Percentiles rank a stretch among this genome's conserved stretches.
phyloP scores from a whole-genome alignment of 1,139 yeast genomes.

The Suhomyces maxii region DNA sequence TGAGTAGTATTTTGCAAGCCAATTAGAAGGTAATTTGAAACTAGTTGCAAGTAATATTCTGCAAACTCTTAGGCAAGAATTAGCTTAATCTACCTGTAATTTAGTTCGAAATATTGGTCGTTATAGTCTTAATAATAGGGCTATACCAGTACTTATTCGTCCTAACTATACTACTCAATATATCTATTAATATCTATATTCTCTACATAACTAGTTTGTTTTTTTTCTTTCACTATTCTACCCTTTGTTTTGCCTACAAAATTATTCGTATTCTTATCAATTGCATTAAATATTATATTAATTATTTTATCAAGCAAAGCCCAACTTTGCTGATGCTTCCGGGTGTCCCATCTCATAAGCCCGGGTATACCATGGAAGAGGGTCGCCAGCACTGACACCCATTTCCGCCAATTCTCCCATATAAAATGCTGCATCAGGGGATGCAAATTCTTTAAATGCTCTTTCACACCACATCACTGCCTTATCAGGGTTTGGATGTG shows the following conservation, averaged over 20 bases:
- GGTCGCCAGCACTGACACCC: constrained; percentile 47
- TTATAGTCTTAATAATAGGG: too few species aligned
- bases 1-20: too few species aligned
- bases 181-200: too few species aligned
- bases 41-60: too few species aligned
- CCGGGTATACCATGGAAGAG: constrained; percentile 15
- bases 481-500: constrained; percentile 68
- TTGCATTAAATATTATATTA: constrained; percentile 7
- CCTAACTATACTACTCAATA: too few species aligned
- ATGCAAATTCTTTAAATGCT: constrained; percentile 71
- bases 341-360: constrained; percentile 19
- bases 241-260: background rate
- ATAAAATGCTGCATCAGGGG: constrained; percentile 80
- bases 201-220: background rate
- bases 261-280: background rate
- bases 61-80: too few species aligned
- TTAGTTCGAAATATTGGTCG: too few species aligned
- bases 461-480: constrained; percentile 90
- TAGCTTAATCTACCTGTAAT: too few species aligned
- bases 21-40: too few species aligned
- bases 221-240: background rate
- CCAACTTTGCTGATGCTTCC: constrained; percentile 17
- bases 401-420: constrained; percentile 79
- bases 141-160: too few species aligned
- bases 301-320: constrained; percentile 8